Base-by-base conservation (phyloP, 306 rosid genomes). In the Cucurbita ficifolia region DNA sequence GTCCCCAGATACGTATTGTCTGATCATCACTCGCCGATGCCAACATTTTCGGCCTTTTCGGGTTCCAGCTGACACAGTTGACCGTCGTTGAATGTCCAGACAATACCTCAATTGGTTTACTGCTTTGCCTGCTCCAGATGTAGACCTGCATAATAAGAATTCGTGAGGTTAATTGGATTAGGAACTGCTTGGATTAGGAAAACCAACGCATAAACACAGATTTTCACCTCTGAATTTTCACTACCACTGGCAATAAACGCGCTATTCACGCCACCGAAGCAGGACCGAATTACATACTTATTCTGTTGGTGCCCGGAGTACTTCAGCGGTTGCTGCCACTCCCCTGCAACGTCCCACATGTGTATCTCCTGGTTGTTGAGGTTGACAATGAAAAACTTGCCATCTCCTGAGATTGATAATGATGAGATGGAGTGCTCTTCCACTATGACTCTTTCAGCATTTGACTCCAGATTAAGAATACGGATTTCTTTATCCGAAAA, bases 31-130 rank as follows among this genome's bases (percentile, higher is more conserved):
- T 94, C 0, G 95, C 97, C 24, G 98, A 94, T 54, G 96, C 96
- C 81, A 94, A 78, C 98, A 94, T 90, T 69, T 84, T 88, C 62
- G 88, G 96, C 79, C 88, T 84, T 77, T 59, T 81, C 29, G 88
- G 94, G 64, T 94, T 94, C 98, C 97, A 94, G 83, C 98, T 94
- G 58, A 94, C 98, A 78, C 89, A 86, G 76, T 94, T 94, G 83
- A 94, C 96, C 36, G 97, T 94, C 82, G 76, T 74, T 43, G 76
- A 79, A 73, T 90, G 97, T 81, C 97, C 97, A 10, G 78, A 78
- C 77, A 94, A 83, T 76, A 90, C 87, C 84, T 90, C 96, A 16
- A 94, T 79, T 21, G 96, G 97, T 59, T 35, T 77, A 10, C 86
- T 48, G 76, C 79, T 84, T 71, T 63, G 78, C 67, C 87, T 75